A percentile compares a stretch with the other conserved stretches of the same genome.
These are phyloP conservation scores for Cladosporium sphaerospermum DNA, from an alignment of 2,329 filamentous ascomycete species.

Conservation along the genomic window DNA sequence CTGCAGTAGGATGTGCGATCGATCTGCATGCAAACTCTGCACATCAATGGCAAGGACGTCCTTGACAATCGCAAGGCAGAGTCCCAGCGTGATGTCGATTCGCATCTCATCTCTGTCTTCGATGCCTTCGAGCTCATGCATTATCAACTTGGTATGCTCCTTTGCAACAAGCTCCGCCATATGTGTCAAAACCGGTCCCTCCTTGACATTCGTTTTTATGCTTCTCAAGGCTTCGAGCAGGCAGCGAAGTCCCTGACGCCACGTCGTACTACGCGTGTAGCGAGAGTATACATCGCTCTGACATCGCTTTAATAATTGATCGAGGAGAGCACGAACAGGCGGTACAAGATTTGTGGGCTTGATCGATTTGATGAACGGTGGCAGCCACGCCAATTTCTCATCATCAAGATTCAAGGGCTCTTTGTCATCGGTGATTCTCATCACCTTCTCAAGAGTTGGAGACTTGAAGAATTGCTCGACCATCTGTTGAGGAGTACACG, in stretches of 20 bases:
- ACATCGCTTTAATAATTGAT: constrained; percentile 64
- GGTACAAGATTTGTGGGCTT: constrained; percentile 69
- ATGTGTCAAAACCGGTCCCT: constrained; percentile 25
- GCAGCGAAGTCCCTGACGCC: constrained; percentile 51
- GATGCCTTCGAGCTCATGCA: constrained; percentile 26
- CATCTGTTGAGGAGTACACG: constrained; percentile 71
- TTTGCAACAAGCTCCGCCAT: constrained; percentile 26
- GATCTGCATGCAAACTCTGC: constrained; percentile 62
- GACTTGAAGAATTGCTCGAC: constrained; percentile 79
- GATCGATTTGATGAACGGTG: constrained; percentile 70
- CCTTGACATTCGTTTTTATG: constrained; percentile 17
- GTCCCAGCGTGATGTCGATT: constrained; percentile 32
- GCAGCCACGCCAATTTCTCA: constrained; percentile 68
- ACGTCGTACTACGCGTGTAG: constrained; percentile 56
- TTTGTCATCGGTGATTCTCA: constrained; percentile 50
- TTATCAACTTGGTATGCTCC: constrained; percentile 23
- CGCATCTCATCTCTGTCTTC: constrained; percentile 26
- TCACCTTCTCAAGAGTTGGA: constrained; percentile 56
- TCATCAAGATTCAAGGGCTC: constrained; percentile 49
- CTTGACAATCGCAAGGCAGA: constrained; percentile 60
- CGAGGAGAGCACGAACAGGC: constrained; percentile 70
- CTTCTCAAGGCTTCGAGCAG: constrained; percentile 20
- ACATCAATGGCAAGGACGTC: constrained; percentile 65
- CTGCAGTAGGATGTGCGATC: constrained; percentile 56
- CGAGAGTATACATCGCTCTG: constrained; percentile 48